Percentiles rank a stretch among this genome's conserved stretches.
Evolutionary conservation across 495 filamentous ascomycete genomes (phyloP).

Genomic region (Sabuloglossum arenarium): DNA sequence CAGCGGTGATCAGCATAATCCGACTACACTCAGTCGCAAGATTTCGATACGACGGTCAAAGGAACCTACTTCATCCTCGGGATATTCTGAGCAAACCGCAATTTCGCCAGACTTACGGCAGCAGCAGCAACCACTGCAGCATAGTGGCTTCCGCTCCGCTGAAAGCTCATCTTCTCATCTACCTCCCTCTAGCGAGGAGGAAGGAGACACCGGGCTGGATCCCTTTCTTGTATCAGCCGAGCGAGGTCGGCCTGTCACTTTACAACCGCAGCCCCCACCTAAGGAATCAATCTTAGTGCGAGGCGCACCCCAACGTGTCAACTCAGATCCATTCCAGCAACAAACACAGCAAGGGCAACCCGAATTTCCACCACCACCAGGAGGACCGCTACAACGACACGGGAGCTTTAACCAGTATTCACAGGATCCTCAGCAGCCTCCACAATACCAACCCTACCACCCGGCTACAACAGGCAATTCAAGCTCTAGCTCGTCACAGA

Average conservation of each 20-base stretch:
- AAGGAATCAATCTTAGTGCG: background rate
- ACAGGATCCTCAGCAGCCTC: background rate
- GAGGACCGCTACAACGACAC: too few species aligned
- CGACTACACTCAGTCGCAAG: background rate
- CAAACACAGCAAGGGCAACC: background rate
- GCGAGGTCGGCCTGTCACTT: background rate
- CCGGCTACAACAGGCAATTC: background rate
- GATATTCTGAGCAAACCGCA: background rate
- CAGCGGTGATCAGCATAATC: background rate
- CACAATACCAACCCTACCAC: constrained; percentile 4
- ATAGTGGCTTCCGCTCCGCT: background rate
- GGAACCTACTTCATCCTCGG: background rate
- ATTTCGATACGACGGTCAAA: background rate
- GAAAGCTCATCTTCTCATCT: constrained; percentile 1
- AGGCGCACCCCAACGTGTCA: background rate
- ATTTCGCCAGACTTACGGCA: background rate
- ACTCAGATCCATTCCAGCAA: background rate
- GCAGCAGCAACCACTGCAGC: background rate
- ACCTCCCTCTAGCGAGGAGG: constrained; percentile 5
- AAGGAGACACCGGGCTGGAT: constrained; percentile 1
- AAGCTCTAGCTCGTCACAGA: background rate
- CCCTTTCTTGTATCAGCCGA: background rate
- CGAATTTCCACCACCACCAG: constrained; percentile 2
- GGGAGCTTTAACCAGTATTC: constrained; percentile 4
- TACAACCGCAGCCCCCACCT: background rate